Base-by-base conservation (phyloP, 495 filamentous ascomycete genomes). In the Chaetomium cochliodes region DNA sequence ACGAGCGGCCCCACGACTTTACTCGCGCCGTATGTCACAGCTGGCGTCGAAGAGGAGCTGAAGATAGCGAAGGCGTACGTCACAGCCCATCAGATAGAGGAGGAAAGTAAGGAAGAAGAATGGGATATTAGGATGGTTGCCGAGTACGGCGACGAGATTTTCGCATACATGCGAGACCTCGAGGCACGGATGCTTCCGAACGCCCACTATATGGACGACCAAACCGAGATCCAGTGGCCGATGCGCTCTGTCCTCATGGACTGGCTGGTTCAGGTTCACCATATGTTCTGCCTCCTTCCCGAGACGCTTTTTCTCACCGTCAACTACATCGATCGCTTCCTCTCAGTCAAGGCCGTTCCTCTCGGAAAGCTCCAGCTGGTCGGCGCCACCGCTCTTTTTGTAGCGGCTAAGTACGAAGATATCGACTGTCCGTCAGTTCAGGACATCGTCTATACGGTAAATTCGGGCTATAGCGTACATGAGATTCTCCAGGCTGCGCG, bases 401-500 rank as follows among this genome's bases (percentile, higher is more conserved):
- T 98, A 61, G 94, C 94, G 2, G 91, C 96, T 67, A 98, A 98
- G 78, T 98, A 97, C 70, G 94, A 98, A 76, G 94, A 98, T 77
- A 96, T 98, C 78, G 94, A 96, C 74, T 93, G 92, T 71, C 94
- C 94, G 11, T 94, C 96, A 0, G 86, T 98, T 12, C 84, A 89
- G 61, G 94, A 98, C 79, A 96, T 98, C 71, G 90, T 97, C 61
- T 98, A 92, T 82, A 98, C 98, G 94, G 94, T 98, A 41, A 92
- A 98, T 74, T 84, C 86, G 13, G 92, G 91, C 62, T 98, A 96
- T 73, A 87, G 83, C 12, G 81, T 85, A 11, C 93, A 97, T 60
- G 94, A 98, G 78, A 93, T 98, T 49, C 84, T 98, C 63, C 97
- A 98, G 82, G 94, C 96, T 0, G 94, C 98, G 77, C 88, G 92